These are phyloP conservation scores for Actinomortierella wolfii DNA, from an alignment of 371 early-diverging fungal genomes.

Conservation along the genomic window DNA sequence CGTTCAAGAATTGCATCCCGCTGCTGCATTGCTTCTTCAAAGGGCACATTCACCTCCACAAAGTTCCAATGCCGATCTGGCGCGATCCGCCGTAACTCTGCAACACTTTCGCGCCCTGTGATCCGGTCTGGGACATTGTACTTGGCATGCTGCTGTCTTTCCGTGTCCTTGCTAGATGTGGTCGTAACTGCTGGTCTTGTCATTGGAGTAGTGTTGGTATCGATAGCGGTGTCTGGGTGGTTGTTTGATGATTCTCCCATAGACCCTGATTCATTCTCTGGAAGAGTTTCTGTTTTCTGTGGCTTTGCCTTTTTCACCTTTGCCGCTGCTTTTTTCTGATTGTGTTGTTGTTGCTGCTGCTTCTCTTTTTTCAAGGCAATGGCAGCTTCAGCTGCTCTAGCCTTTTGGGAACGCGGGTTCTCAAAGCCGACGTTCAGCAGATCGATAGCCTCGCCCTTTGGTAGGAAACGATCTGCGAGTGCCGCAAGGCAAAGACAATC, in stretches of 20 bases:
- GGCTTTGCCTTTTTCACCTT: constrained; percentile 20
- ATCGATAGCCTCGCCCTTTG: constrained; percentile 80
- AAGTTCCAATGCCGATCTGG: constrained; percentile 85
- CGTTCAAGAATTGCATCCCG: constrained; percentile 66
- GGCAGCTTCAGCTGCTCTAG: constrained; percentile 39
- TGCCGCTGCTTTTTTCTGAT: too few species aligned
- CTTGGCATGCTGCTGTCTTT: constrained; percentile 21
- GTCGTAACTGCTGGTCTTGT: not conserved
- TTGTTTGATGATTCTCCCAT: not conserved
- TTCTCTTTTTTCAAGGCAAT: constrained; percentile 24
- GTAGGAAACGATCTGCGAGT: constrained; percentile 71
- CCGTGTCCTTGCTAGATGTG: too few species aligned
- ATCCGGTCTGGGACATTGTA: constrained; percentile 91
- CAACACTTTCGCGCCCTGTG: constrained; percentile 73
- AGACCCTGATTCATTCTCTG: constrained; percentile 8
- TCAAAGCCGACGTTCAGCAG: constrained; percentile 96
- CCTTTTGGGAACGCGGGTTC: constrained; percentile 75
- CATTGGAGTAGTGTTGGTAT: not conserved
- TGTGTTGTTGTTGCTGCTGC: constrained; percentile 5
- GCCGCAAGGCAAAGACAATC: constrained; percentile 91
- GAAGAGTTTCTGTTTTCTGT: constrained; percentile 15
- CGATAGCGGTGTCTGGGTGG: not conserved
- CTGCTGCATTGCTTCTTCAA: constrained; percentile 62
- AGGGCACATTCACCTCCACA: constrained; percentile 89
- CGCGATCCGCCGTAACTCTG: constrained; percentile 66